These are phyloP conservation scores for Lactarius pseudohatsudake DNA, from an alignment of 768 basidiomycete genomes.

Conservation along the genomic window DNA sequence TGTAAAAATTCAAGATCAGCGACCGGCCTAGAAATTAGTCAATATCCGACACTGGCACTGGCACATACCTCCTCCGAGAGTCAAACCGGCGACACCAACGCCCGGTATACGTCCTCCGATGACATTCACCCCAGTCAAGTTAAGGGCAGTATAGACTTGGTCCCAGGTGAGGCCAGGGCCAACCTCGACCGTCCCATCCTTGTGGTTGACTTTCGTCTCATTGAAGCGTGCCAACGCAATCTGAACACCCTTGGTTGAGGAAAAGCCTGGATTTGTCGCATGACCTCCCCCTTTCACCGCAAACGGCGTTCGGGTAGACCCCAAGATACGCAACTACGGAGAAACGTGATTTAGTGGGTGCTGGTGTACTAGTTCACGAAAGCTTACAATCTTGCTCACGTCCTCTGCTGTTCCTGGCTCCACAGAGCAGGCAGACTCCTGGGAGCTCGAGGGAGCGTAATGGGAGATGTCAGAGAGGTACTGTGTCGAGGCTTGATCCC, in stretches of 20 bases:
- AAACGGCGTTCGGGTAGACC: constrained; percentile 20
- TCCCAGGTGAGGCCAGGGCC: constrained; percentile 34
- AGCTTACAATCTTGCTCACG: constrained; percentile 26
- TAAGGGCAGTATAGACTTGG: constrained; percentile 30
- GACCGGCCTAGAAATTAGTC: neutral
- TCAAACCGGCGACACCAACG: constrained; percentile 33
- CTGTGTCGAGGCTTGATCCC: constrained; percentile 7
- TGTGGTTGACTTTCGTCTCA: constrained; percentile 8
- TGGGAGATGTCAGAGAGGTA: constrained; percentile 24
- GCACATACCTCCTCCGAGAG: constrained; percentile 32
- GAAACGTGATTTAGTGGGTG: neutral
- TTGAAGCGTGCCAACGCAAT: constrained; percentile 32
- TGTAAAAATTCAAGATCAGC: neutral
- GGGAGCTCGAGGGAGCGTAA: constrained; percentile 19
- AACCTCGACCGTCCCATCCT: constrained; percentile 24
- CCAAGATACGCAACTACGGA: constrained; percentile 17
- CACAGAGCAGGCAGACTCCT: constrained; percentile 27
- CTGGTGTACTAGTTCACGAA: neutral
- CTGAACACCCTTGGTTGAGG: constrained; percentile 33
- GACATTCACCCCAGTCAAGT: constrained; percentile 30
- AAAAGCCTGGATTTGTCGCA: constrained; percentile 31
- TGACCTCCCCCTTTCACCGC: constrained; percentile 35
- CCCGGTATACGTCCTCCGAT: constrained; percentile 32
- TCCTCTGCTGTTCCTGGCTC: constrained; percentile 30
- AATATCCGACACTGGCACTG: neutral